Evolutionary conservation across 2,329 filamentous ascomycete species (phyloP), one percentile per base, ranked within the genome.

Genomic region (Penicillium sp.): DNA sequence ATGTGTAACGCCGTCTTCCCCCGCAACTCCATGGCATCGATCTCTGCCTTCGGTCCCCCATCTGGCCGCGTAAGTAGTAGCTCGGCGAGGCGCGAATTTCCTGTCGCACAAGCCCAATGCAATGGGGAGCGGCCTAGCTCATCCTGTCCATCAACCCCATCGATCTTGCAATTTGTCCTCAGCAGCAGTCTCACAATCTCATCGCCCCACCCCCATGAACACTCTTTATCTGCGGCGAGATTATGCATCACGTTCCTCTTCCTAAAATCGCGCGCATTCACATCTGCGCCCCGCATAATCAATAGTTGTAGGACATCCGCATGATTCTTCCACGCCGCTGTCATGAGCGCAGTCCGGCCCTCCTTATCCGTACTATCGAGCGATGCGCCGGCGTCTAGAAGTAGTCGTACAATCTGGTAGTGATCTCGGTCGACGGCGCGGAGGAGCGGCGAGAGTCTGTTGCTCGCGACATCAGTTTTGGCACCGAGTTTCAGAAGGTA

Each of bases 31-130:
- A 71, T 68, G 0, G 77, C 78, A 42, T 75, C 65, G 14, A 82
- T 70, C 57, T 80, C 65, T 1, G 76, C 80, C 9, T 62, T 62
- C 1, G 65, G 63, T 58, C 48, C 33, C 2, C 73, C 60, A 71
- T 70, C 47, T 25, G 66, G 56, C 56, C 71, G 62, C 16, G 66
- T 71, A 5, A 84, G 71, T 27, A 86, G 71, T 62, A 79, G 72
- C 54, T 79, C 76, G 19, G 78, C 81, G 11, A 85, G 72, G 31
- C 76, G 74, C 50, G 78, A 71, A 63, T 85, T 84, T 19, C 81
- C 81, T 45, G 83, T 84, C 25, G 81, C 83, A 35, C 82, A 84
- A 1, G 84, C 83, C 83, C 83, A 86, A 58, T 85, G 78, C 43
- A 86, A 67, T 3, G 84, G 80, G 29, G 81, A 83, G 13, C 84